Conservation (phyloP, 805 yeast species). For the Starmerella floris region DNA sequence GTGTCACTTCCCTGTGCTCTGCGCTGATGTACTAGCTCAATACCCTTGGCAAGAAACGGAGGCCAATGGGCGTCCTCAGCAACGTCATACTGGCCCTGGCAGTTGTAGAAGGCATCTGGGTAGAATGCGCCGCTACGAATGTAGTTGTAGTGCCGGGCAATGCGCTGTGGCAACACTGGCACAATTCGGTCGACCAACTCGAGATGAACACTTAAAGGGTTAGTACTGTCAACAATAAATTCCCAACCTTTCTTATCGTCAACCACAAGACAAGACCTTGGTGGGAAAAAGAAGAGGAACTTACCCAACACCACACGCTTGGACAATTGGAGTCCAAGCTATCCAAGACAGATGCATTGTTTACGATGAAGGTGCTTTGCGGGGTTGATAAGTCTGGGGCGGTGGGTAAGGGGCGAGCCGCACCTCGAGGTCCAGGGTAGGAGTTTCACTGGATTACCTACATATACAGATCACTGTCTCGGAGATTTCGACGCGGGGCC, state of each 20-base stretch:
- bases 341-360: neutral
- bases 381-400: neutral
- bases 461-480: too few species aligned
- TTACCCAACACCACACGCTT: conserved; percentile 22
- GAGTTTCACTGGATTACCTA: too few species aligned
- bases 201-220: conserved; percentile 18
- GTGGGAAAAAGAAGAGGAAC: too few species aligned
- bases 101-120: conserved; percentile 57
- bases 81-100: conserved; percentile 37
- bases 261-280: neutral
- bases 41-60: conserved; percentile 40
- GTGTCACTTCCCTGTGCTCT: conserved; percentile 20
- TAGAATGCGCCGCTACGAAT: conserved; percentile 51
- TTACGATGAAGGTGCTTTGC: neutral
- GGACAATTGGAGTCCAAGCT: neutral
- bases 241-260: neutral
- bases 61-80: conserved; percentile 66
- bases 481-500: too few species aligned
- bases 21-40: conserved; percentile 32
- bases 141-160: conserved; percentile 25
- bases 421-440: too few species aligned
- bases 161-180: conserved; percentile 27
- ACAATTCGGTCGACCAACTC: conserved; percentile 18
- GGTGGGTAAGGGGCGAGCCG: too few species aligned
- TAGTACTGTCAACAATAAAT: neutral